A percentile compares a stretch with the other conserved stretches of the same genome.
These are phyloP conservation scores for Seiridium cupressi DNA, from an alignment of 2,329 filamentous ascomycete genomes.

Conservation along the genomic window DNA sequence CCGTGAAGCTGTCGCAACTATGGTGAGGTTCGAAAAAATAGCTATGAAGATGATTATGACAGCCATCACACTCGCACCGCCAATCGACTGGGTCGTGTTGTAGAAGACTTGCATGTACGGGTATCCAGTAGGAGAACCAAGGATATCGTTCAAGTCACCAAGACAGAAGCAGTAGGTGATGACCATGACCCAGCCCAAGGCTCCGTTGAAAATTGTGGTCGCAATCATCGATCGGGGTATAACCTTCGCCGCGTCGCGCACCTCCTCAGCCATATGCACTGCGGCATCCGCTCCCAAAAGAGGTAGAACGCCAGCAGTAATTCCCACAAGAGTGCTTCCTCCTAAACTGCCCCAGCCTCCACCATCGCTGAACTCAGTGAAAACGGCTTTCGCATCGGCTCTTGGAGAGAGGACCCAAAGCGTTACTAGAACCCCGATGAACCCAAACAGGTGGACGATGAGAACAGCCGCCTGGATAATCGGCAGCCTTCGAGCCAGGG, in stretches of 20 bases:
- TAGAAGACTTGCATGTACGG: constrained; percentile 28
- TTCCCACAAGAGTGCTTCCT: constrained; percentile 44
- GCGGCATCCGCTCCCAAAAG: constrained; percentile 33
- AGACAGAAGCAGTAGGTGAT: constrained; percentile 21
- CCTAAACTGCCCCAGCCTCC: constrained; percentile 45
- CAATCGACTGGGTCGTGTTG: constrained; percentile 10
- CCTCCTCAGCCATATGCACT: constrained; percentile 37
- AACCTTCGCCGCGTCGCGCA: constrained; percentile 30
- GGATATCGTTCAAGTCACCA: constrained; percentile 10
- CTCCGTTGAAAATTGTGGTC: constrained; percentile 16
- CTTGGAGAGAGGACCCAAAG: constrained; percentile 32
- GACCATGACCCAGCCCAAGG: constrained; percentile 18
- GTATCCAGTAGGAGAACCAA: constrained; percentile 17
- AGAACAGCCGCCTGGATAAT: constrained; percentile 41
- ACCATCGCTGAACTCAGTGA: constrained; percentile 43
- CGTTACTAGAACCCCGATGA: constrained; percentile 38
- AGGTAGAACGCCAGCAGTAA: constrained; percentile 37
- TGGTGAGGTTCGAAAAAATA: not conserved
- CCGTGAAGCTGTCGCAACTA: not conserved
- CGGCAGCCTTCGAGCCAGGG: constrained; percentile 32
- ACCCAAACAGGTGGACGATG: constrained; percentile 41
- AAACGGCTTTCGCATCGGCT: constrained; percentile 37
- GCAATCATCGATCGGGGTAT: constrained; percentile 35
- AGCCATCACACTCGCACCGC: not conserved
- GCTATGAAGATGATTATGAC: not conserved